Evolutionary conservation across 2,329 filamentous ascomycete species (phyloP), one percentile per base, ranked within the genome.

Genomic region (Hypomyces rosellus): DNA sequence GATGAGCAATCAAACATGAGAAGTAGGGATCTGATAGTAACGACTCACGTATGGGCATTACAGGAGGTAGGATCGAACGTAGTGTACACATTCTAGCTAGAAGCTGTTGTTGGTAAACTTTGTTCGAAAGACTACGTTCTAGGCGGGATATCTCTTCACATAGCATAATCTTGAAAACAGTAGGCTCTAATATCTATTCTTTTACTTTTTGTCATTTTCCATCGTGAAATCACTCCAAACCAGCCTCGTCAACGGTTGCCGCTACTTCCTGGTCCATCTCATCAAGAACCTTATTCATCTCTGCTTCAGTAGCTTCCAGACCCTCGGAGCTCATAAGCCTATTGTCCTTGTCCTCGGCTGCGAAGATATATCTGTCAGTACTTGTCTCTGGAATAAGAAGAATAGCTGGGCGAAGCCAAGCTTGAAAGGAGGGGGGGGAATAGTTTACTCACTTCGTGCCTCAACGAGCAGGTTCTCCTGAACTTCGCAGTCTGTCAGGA

Each of bases 381-480:
- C 11, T 12, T 12, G 16, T 13, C 14, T 18, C 9, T 13, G 20
- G 37, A 16, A 16, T 43, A 3, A 25, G 25, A 9, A 34, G 25
- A 46, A 38, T 22, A 16, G 4, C 15, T 11, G 20, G 20, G 20
- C 20, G 20, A 18, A 4, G 12, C 4, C 4, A 9, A 9, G 3
- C 15, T 16, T 11, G 7, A 12, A 34, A 33, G 42, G 30, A 18
- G 14, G 39, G 38, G 30, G 25, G 14, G 39, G 38, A 16, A 12
- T 16, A 36, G 39, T 11, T 18, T 38, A 77, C 81, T 75, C 71
- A 85, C 82, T 84, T 65, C 70, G 86, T n/a, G 88, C 80, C 61
- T 95, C 91, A 42, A 91, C 84, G 1, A 96, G 78, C 8, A 92
- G 76, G 63, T 92, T 92, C 67, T 96, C 89, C 65, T 96, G 90